Evolutionary conservation across 1,139 yeast genomes (phyloP).

Genomic region (Taphrina flavorubra): DNA sequence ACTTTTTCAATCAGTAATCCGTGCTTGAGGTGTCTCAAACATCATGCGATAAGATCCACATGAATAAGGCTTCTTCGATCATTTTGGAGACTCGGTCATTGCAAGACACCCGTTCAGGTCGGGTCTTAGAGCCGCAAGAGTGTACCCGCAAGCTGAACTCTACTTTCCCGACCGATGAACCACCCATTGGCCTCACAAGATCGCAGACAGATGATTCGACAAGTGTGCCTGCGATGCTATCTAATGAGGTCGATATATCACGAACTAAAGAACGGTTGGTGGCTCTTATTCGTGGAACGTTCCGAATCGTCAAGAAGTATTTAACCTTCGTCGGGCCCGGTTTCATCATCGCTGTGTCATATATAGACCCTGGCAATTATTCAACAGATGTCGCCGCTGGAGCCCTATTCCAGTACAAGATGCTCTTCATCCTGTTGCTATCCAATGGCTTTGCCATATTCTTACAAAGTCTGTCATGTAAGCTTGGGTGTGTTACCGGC

Average conservation of each 20-base stretch:
- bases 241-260: too few relatives aligned
- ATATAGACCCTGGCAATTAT: slow-evolving; percentile 97
- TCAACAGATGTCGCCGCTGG: slow-evolving; percentile 95
- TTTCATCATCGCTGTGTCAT: slow-evolving; percentile 90
- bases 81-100: not conserved
- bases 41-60: not conserved
- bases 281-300: not conserved
- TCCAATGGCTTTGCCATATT: slow-evolving; percentile 88
- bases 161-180: not conserved
- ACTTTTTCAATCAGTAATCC: too few relatives aligned
- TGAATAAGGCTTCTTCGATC: not conserved
- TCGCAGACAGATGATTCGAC: not conserved
- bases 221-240: not conserved
- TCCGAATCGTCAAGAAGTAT: slow-evolving; percentile 13
- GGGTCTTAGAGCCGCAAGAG: too few relatives aligned
- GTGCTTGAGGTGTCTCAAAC: not conserved
- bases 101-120: not conserved
- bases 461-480: slow-evolving; percentile 80
- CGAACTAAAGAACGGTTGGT: not conserved
- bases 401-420: slow-evolving; percentile 80
- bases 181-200: not conserved
- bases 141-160: too few relatives aligned
- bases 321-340: slow-evolving; percentile 75
- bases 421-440: slow-evolving; percentile 76
- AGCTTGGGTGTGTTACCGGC: slow-evolving; percentile 89